These are phyloP conservation scores for Xerophyta viscosa DNA, from an alignment of 106 monocot genomes.

Conservation along the genomic window DNA sequence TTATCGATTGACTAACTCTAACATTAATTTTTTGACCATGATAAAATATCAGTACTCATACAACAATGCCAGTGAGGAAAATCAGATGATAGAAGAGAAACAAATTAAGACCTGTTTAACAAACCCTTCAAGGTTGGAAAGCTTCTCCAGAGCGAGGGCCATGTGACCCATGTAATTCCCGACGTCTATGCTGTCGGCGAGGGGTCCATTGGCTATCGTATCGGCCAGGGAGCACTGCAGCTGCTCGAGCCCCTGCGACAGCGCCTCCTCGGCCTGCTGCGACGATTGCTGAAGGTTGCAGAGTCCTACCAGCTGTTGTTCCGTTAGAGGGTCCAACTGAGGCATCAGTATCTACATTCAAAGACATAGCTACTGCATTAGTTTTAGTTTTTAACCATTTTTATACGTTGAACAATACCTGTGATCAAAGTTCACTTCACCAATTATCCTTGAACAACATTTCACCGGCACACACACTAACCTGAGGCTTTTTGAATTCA, in stretches of 20 bases:
- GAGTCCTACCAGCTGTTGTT: conserved; percentile 73
- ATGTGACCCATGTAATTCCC: conserved; percentile 87
- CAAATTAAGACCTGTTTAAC: conserved; percentile 58
- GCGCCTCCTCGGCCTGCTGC: conserved; percentile 90
- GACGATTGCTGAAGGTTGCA: conserved; percentile 85
- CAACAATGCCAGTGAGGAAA: too few relatives aligned
- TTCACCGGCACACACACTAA: too few relatives aligned
- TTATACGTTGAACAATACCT: too few relatives aligned
- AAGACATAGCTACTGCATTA: conserved; percentile 3
- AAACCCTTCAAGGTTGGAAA: conserved; percentile 74
- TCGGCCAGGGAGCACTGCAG: conserved; percentile 79
- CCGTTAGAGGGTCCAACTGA: conserved; percentile 85
- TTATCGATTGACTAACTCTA: too few relatives aligned
- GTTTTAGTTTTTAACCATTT: too few relatives aligned
- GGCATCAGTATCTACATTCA: conserved; percentile 53
- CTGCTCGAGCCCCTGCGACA: conserved; percentile 88
- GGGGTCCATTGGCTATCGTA: conserved; percentile 55
- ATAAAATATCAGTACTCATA: too few relatives aligned
- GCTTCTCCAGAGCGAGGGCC: conserved; percentile 68
- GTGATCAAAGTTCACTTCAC: too few relatives aligned
- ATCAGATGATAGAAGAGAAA: too few relatives aligned
- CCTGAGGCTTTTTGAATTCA: too few relatives aligned
- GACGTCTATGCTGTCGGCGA: conserved; percentile 56
- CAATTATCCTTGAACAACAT: too few relatives aligned
- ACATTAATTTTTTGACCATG: too few relatives aligned